Conservation (phyloP, 805 yeast genomes). For the Ogataea glucozyma region DNA sequence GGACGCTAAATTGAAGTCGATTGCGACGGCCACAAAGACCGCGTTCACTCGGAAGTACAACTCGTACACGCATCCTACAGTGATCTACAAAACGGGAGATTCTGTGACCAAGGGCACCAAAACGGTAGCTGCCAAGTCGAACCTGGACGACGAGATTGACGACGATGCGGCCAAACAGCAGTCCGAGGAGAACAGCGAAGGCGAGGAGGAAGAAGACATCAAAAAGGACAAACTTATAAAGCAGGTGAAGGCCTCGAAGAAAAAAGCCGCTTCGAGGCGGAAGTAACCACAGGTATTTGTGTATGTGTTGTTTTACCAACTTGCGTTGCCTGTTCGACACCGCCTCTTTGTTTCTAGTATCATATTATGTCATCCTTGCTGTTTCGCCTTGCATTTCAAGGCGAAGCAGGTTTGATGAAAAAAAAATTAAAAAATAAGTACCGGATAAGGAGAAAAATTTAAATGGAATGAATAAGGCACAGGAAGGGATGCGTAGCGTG, state of each 20-base stretch:
- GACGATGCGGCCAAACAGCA: constrained; percentile 50
- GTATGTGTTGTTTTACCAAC: background rate
- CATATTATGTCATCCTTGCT: constrained; percentile 3
- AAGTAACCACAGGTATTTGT: constrained; percentile 3
- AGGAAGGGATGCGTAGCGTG: constrained; percentile 5
- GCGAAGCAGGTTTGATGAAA: constrained; percentile 6
- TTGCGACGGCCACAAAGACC: constrained; percentile 77
- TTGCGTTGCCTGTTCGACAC: background rate
- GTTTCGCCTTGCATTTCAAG: background rate
- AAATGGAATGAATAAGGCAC: constrained; percentile 8
- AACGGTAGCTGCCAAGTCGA: constrained; percentile 45
- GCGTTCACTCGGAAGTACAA: constrained; percentile 89
- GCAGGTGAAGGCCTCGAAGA: constrained; percentile 39
- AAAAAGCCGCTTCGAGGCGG: constrained; percentile 13
- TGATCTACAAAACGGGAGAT: constrained; percentile 74
- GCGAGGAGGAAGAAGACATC: constrained; percentile 49
- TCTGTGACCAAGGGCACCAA: constrained; percentile 46
- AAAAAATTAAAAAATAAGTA: background rate
- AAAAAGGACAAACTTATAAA: constrained; percentile 67
- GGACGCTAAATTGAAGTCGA: constrained; percentile 51
- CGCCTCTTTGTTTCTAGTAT: constrained; percentile 2
- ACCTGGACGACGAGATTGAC: constrained; percentile 69
- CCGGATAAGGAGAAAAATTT: constrained; percentile 7
- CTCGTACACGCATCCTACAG: constrained; percentile 73
- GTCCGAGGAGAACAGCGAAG: constrained; percentile 45